Evolutionary conservation across 2,329 filamentous ascomycete genomes (phyloP).

Genomic region (Diplocarpon rosae): DNA sequence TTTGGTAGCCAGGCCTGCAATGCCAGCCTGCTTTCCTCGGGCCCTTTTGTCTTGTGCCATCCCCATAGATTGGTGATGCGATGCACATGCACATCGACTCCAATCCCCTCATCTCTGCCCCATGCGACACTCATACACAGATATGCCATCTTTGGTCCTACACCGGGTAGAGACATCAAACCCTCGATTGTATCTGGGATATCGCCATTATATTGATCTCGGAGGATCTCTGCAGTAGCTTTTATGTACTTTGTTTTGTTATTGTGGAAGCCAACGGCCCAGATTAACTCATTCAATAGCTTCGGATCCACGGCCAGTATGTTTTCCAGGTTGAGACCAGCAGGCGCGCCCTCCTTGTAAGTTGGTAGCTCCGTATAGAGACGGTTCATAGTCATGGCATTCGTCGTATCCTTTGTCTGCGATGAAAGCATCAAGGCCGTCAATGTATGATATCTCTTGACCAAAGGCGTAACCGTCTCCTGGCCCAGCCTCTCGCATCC

Average conservation of each 20-base stretch:
- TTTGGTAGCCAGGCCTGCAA: constrained; percentile 57
- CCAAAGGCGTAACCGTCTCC: constrained; percentile 34
- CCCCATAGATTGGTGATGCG: constrained; percentile 67
- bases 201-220: constrained; percentile 47
- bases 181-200: constrained; percentile 57
- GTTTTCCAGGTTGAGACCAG: constrained; percentile 49
- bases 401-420: constrained; percentile 67
- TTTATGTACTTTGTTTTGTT: constrained; percentile 66
- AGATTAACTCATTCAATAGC: constrained; percentile 52
- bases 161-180: constrained; percentile 53
- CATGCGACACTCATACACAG: constrained; percentile 59
- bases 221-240: constrained; percentile 47
- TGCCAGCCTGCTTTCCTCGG: constrained; percentile 54
- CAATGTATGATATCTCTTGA: constrained; percentile 58
- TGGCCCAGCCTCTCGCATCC: constrained; percentile 73
- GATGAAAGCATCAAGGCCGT: constrained; percentile 61
- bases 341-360: constrained; percentile 20
- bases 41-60: constrained; percentile 54
- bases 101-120: constrained; percentile 44
- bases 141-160: constrained; percentile 68
- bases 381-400: constrained; percentile 53
- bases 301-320: constrained; percentile 49
- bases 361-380: constrained; percentile 49
- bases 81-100: constrained; percentile 65
- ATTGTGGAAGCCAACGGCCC: constrained; percentile 63